A percentile compares a stretch with the other conserved stretches of the same genome.
These are phyloP conservation scores for Barbatosphaeria neglecta DNA, from an alignment of 495 filamentous ascomycete species.

Conservation along the genomic window DNA sequence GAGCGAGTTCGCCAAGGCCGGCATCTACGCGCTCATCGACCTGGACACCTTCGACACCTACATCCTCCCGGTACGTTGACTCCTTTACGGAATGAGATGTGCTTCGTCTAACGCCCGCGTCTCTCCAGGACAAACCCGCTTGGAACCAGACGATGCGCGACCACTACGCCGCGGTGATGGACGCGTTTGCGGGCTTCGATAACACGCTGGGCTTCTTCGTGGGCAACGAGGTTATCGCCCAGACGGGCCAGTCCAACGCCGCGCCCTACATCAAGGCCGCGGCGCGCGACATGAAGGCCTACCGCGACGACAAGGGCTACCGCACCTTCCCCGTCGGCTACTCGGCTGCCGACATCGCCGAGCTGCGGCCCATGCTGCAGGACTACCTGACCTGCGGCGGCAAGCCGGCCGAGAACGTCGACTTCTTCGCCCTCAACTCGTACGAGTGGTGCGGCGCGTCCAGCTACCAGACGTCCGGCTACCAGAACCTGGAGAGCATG, in stretches of 20 bases:
- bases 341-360: slow-evolving; percentile 76
- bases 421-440: slow-evolving; percentile 78
- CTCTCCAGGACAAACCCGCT: slow-evolving; percentile 34
- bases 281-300: slow-evolving; percentile 68
- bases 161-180: slow-evolving; percentile 59
- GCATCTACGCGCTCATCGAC: slow-evolving; percentile 76
- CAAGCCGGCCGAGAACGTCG: slow-evolving; percentile 57
- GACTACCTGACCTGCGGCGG: slow-evolving; percentile 73
- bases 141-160: slow-evolving; percentile 64
- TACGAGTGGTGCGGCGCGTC: slow-evolving; percentile 79
- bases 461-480: slow-evolving; percentile 56
- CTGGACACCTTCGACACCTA: slow-evolving; percentile 74
- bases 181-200: slow-evolving; percentile 65
- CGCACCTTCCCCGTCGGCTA: slow-evolving; percentile 78
- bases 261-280: slow-evolving; percentile 78
- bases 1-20: slow-evolving; percentile 52
- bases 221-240: slow-evolving; percentile 73
- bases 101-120: slow-evolving; percentile 4
- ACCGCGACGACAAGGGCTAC: slow-evolving; percentile 66
- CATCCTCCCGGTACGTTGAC: slow-evolving; percentile 52
- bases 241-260: slow-evolving; percentile 46
- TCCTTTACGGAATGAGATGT: neutral
- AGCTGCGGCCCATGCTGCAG: slow-evolving; percentile 74
- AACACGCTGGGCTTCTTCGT: slow-evolving; percentile 77
- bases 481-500: slow-evolving; percentile 46